Conservation (phyloP, 495 filamentous ascomycete species). For the Aspergillus sclerotioniger region DNA sequence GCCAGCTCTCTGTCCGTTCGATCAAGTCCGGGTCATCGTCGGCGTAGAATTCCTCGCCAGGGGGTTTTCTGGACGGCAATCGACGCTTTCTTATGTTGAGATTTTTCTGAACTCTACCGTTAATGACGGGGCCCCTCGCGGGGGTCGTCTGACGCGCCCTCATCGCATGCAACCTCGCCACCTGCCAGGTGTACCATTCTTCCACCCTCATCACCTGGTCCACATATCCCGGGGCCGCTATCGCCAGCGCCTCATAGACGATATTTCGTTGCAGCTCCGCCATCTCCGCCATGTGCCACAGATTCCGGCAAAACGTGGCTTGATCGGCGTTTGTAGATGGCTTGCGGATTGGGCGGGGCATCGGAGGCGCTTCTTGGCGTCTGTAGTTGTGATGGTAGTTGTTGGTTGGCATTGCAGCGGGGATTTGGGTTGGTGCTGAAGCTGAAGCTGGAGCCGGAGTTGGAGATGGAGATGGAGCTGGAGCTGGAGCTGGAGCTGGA, state of each 20-base stretch:
- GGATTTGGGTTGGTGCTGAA: background rate
- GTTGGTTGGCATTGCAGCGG: background rate
- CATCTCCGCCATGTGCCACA: slow-evolving; percentile 9
- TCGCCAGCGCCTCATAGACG: slow-evolving; percentile 12
- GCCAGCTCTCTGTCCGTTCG: no score
- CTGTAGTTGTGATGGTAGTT: background rate
- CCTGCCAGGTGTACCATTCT: background rate
- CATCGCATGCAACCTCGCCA: background rate
- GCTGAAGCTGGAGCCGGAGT: no score
- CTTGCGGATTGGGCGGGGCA: slow-evolving; percentile 12
- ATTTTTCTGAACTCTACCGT: no score
- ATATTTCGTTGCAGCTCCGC: slow-evolving; percentile 8
- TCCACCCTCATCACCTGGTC: slow-evolving; percentile 1
- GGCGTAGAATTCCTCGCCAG: no score
- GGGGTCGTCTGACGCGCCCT: no score
- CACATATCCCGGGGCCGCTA: background rate
- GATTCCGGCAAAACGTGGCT: slow-evolving; percentile 13
- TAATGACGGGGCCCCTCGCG: no score
- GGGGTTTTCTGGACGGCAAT: no score
- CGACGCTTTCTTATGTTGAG: no score
- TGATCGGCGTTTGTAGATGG: slow-evolving; percentile 11
- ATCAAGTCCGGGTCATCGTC: no score
- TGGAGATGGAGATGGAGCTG: background rate
- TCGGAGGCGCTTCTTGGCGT: no score
- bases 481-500: background rate